Evolutionary conservation across 176 grass and related monocot genomes (phyloP).

Genomic region (sorghum (Sorghum bicolor)): Sorghum_bicolor_NCBIv3 NC_012871.2:2680001-2680500

Average conservation of each 20-base stretch:
- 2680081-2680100: neutral
- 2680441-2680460: neutral
- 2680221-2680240: too few species aligned
- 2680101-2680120: neutral
- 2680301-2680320: neutral
- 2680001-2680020: slow-evolving; percentile 15
- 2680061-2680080: too few species aligned
- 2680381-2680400: neutral
- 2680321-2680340: neutral
- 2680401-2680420: neutral
- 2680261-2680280: neutral
- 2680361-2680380: neutral
- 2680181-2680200: neutral
- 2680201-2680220: too few species aligned
- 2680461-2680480: neutral
- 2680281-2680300: neutral
- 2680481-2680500: neutral
- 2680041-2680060: neutral
- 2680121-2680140: neutral
- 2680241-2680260: neutral
- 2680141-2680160: neutral
- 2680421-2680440: neutral
- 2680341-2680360: neutral
- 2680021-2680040: neutral
- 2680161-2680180: neutral